phyloP scores from a whole-genome alignment of 768 basidiomycete genomes.

The Tricholomella constricta region DNA sequence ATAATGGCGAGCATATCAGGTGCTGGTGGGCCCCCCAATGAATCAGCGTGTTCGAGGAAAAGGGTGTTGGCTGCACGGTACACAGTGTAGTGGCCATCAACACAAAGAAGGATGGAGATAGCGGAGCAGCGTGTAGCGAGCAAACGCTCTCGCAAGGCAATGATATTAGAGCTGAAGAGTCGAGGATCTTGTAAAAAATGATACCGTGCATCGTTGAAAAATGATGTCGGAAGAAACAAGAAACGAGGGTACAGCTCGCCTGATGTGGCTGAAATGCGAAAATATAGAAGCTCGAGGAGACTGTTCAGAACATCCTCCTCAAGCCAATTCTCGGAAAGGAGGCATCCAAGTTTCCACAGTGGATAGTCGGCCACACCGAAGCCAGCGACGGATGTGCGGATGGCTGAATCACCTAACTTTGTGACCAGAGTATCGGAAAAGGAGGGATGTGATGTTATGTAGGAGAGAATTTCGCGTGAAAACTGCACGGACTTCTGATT shows the following conservation, averaged over 20 bases:
- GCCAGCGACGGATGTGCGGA: constrained; percentile 5
- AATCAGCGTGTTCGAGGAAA: constrained; percentile 15
- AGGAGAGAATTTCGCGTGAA: not conserved
- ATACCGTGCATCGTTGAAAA: constrained; percentile 1
- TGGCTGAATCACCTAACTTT: not conserved
- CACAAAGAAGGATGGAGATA: not conserved
- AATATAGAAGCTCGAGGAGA: constrained; percentile 18
- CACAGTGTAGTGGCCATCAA: constrained; percentile 4
- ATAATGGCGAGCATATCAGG: constrained; percentile 8
- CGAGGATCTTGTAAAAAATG: not conserved
- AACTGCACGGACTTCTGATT: constrained; percentile 1
- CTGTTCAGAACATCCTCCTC: constrained; percentile 23
- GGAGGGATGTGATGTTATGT: not conserved
- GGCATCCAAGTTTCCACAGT: constrained; percentile 17
- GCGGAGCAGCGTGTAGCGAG: not conserved
- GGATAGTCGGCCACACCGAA: constrained; percentile 9
- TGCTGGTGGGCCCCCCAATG: constrained; percentile 7
- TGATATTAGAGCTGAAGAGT: not conserved
- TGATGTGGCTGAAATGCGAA: not conserved
- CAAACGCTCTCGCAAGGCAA: not conserved
- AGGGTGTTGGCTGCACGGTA: not conserved
- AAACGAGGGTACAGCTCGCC: not conserved
- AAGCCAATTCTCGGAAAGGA: constrained; percentile 25
- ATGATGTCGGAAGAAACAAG: constrained; percentile 2
- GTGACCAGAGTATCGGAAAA: not conserved